These are phyloP conservation scores for Paramyrothecium roridum DNA, from an alignment of 2,329 filamentous ascomycete genomes.

Conservation along the genomic window DNA sequence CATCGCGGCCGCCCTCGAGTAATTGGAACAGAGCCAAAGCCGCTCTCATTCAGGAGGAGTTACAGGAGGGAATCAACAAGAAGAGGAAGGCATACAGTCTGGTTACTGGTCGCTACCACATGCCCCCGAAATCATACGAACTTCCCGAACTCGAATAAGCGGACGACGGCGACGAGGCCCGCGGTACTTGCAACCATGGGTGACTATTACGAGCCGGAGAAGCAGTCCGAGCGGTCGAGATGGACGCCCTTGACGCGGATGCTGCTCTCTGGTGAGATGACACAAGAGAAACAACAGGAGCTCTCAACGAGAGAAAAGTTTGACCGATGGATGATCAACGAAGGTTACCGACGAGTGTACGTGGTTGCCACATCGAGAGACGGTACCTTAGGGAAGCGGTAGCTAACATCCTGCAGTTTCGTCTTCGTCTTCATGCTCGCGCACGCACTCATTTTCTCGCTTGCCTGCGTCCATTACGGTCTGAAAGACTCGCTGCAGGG, in stretches of 20 bases:
- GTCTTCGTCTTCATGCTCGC: constrained; percentile 72
- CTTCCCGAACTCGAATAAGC: not conserved
- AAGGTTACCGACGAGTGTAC: constrained; percentile 77
- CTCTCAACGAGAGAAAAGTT: constrained; percentile 69
- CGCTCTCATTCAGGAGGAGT: not conserved
- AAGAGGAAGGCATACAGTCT: not conserved
- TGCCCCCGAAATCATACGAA: not conserved
- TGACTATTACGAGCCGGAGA: constrained; percentile 23
- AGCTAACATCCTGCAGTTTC: constrained; percentile 49
- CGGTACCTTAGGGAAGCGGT: not conserved
- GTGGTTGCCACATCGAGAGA: constrained; percentile 25
- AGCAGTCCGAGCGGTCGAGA: constrained; percentile 67
- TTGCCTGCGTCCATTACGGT: constrained; percentile 76
- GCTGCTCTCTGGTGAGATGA: constrained; percentile 81
- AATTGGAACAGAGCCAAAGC: too few relatives aligned
- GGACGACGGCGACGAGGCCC: constrained; percentile 2
- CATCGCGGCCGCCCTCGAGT: not conserved
- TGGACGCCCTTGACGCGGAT: constrained; percentile 81
- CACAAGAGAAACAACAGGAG: constrained; percentile 66
- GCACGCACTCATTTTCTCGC: constrained; percentile 74
- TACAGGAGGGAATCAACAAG: not conserved
- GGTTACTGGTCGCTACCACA: not conserved
- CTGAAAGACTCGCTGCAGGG: constrained; percentile 71
- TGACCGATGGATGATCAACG: constrained; percentile 86
- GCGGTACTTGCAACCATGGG: constrained; percentile 16